Evolutionary conservation across 805 yeast species (phyloP), one percentile per base, ranked within the genome.

Genomic region (Candida ulmi): DNA sequence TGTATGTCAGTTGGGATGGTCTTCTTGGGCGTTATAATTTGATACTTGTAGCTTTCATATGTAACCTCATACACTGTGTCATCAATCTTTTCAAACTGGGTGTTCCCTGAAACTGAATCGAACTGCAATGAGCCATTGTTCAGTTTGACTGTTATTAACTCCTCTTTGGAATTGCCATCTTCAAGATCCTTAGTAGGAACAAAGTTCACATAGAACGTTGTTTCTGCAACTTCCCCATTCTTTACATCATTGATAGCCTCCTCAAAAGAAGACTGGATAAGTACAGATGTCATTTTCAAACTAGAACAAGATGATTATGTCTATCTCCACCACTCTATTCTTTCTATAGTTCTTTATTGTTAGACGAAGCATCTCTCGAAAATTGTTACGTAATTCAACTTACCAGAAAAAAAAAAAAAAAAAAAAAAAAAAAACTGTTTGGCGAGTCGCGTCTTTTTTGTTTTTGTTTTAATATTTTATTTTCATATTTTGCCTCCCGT

Each of bases 181-280:
- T 44, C 52, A n/a, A 46, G 36, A 16, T 45, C 45, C 16, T 58
- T 41, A 4, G 30, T 13, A 2, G 43, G 33, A n/a, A 45, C 35
- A 26, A 52, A 21, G 38, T 65, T 68, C 15, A 76, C 52, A 72
- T 77, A 77, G 48, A 76, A 71, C 13, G 44, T 37, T 15, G 64
- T 76, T 23, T 51, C 41, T 0, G 28, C 35, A 0, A 45, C 36
- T 2, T 21, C 41, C 0, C 62, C 65, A 0, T 36, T 13, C 16
- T 38, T 39, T 0, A 65, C 67, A 37, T 72, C 79, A 0, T 46
- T 35, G 13, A 74, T 57, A 8, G 68, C 72, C 2, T 69, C 76
- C 19, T 53, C 49, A 41, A 74, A 72, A 8, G 69, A 55, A 4
- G 68, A 61, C 54, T 78, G 82, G 4, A 74, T 29, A 15, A 41